These are phyloP conservation scores for Schwanniomyces occidentalis DNA, from an alignment of 805 yeast species.

Conservation along the genomic window DNA sequence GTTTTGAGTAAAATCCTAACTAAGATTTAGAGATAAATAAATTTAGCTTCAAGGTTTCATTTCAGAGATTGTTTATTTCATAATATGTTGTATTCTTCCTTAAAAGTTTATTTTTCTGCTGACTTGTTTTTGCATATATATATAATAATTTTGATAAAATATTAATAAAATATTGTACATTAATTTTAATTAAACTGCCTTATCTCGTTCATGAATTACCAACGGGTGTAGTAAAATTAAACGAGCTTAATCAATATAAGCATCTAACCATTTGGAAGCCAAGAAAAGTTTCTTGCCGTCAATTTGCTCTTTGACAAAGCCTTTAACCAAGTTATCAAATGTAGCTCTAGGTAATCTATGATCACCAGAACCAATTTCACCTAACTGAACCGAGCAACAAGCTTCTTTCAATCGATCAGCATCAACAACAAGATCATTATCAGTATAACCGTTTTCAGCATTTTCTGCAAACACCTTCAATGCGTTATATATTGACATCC, in stretches of 20 bases:
- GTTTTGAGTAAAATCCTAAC: too few relatives aligned
- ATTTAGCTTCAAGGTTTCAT: too few relatives aligned
- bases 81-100: too few relatives aligned
- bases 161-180: constrained; percentile 7
- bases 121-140: constrained; percentile 5
- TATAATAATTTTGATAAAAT: constrained; percentile 3
- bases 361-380: constrained; percentile 49
- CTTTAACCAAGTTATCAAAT: constrained; percentile 51
- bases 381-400: constrained; percentile 45
- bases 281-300: constrained; percentile 60
- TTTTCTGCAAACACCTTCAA: constrained; percentile 52
- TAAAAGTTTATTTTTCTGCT: too few relatives aligned
- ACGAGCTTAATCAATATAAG: constrained; percentile 47
- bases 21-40: too few relatives aligned
- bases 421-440: constrained; percentile 45
- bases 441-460: constrained; percentile 15
- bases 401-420: constrained; percentile 49
- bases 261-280: constrained; percentile 63
- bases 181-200: constrained; percentile 2
- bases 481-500: constrained; percentile 56
- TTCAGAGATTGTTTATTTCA: too few relatives aligned
- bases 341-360: constrained; percentile 41
- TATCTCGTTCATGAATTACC: too few relatives aligned
- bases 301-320: constrained; percentile 56
- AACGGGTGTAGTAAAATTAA: too few relatives aligned